A percentile compares a stretch with the other conserved stretches of the same genome.
Conservation (phyloP, 2,329 filamentous ascomycete species). For the Claviceps pazoutovae region DNA sequence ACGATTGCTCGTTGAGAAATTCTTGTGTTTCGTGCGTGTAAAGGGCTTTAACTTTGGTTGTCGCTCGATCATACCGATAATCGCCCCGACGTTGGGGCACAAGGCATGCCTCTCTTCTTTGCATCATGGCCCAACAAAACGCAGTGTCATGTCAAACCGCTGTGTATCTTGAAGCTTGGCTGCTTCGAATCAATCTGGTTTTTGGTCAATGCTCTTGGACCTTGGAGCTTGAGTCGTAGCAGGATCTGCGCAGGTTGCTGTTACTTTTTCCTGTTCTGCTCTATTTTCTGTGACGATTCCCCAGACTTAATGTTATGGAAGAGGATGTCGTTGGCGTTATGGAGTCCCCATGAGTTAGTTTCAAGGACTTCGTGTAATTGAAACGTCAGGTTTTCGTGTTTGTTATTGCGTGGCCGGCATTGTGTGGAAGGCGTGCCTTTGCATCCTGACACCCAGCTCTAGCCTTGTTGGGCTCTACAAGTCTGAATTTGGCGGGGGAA, state of each 20-base stretch:
- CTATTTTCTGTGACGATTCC: background rate
- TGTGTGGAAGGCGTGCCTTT: background rate
- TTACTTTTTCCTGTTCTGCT: background rate
- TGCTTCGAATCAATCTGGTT: background rate
- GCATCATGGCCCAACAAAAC: background rate
- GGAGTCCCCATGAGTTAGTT: background rate
- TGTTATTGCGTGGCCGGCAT: background rate
- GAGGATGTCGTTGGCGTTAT: slow-evolving; percentile 2
- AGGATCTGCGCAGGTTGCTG: background rate
- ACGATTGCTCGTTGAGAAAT: slow-evolving; percentile 1
- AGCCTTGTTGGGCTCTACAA: background rate
- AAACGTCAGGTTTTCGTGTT: background rate
- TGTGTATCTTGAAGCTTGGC: background rate
- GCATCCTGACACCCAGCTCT: background rate
- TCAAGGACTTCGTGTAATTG: background rate
- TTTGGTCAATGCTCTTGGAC: background rate
- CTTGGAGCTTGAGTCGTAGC: background rate
- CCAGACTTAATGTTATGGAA: slow-evolving; percentile 1
- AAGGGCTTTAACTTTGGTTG: background rate
- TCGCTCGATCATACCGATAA: background rate
- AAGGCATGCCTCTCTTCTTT: background rate
- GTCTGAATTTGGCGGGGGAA: slow-evolving; percentile 17
- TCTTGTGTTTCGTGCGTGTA: background rate
- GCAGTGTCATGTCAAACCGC: background rate
- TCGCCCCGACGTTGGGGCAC: background rate